Evolutionary conservation across 805 yeast genomes (phyloP).

Genomic region (Yarrowia divulgata): DNA sequence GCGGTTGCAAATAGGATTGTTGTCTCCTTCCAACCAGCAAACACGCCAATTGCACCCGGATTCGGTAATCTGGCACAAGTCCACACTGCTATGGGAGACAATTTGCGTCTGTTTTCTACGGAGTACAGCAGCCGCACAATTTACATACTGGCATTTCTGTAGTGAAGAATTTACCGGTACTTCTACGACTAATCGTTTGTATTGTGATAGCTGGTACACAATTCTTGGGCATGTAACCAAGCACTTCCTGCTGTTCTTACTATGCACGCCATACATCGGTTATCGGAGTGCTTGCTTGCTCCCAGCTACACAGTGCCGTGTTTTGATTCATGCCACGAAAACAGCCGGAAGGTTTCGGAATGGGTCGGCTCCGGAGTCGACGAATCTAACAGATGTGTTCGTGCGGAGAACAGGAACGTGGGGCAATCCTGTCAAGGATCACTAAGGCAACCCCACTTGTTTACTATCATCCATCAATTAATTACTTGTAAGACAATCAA

Average conservation of each 20-base stretch:
- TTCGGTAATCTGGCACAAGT: too few species aligned
- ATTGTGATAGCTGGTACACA: too few species aligned
- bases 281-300: constrained; percentile 12
- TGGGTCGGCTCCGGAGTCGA: constrained; percentile 8
- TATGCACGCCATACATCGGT: background rate
- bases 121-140: too few species aligned
- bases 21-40: too few species aligned
- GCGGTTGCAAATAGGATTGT: background rate
- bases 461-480: background rate
- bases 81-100: too few species aligned
- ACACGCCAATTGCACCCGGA: too few species aligned
- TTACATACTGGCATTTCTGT: too few species aligned
- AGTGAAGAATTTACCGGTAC: too few species aligned
- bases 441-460: background rate
- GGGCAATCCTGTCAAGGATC: background rate
- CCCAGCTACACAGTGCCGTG: constrained; percentile 5
- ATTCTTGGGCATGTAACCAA: too few species aligned
- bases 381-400: background rate
- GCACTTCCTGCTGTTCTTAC: background rate
- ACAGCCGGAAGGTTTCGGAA: constrained; percentile 31
- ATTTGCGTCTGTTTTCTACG: too few species aligned
- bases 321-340: constrained; percentile 13
- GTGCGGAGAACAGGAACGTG: background rate
- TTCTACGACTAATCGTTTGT: too few species aligned
- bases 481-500: too few species aligned